These are phyloP conservation scores for Boletus pseudo-olivaceus DNA, from an alignment of 768 basidiomycete genomes.

Conservation along the genomic window DNA sequence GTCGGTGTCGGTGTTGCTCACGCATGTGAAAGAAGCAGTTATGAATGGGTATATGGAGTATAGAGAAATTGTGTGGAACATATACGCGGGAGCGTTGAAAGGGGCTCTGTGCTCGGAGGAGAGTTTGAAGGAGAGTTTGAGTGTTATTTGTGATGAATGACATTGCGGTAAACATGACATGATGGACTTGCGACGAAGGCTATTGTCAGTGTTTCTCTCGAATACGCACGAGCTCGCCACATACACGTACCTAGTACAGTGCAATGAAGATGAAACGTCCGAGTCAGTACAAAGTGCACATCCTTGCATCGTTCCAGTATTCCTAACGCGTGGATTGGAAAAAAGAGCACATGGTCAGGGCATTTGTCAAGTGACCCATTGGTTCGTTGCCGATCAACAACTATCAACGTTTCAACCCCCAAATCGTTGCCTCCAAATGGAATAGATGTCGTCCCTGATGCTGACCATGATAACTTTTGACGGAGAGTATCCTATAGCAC, in stretches of 20 bases:
- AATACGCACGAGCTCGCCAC: no score
- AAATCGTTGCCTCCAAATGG: background rate
- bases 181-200: background rate
- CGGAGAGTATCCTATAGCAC: constrained; percentile 43
- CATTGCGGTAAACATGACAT: background rate
- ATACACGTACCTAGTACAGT: background rate
- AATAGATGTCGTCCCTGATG: background rate
- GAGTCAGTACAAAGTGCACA: background rate
- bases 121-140: constrained; percentile 39
- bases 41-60: constrained; percentile 74
- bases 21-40: constrained; percentile 72
- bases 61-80: constrained; percentile 56
- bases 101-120: constrained; percentile 33
- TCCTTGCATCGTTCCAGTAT: background rate
- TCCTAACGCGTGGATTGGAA: background rate
- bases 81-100: constrained; percentile 37
- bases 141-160: constrained; percentile 33
- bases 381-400: background rate
- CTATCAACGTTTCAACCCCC: background rate
- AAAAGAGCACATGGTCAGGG: background rate
- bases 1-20: constrained; percentile 74
- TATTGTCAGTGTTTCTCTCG: background rate
- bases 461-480: background rate
- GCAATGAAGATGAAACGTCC: background rate
- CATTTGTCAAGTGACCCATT: background rate